These are phyloP conservation scores for Cladophialophora bantiana DNA, from an alignment of 2,329 filamentous ascomycete species.

Conservation along the genomic window DNA sequence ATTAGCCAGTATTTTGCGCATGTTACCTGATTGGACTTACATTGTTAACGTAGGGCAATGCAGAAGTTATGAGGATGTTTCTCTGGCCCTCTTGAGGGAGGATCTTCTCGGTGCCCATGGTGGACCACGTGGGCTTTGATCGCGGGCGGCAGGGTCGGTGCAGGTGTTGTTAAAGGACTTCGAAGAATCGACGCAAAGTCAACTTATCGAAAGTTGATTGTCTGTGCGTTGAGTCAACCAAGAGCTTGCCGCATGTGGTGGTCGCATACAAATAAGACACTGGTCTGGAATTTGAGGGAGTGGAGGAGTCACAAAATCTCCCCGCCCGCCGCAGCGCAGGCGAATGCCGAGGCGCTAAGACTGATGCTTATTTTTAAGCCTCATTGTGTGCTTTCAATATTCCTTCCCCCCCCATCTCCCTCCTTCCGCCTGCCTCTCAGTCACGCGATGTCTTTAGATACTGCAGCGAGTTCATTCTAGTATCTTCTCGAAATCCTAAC, in stretches of 20 bases:
- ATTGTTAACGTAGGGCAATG: constrained; percentile 84
- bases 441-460: not conserved
- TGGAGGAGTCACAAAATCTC: constrained; percentile 18
- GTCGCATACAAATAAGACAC: not conserved
- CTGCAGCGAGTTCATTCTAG: not conserved
- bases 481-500: not conserved
- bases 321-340: constrained; percentile 7
- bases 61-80: constrained; percentile 89
- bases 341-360: constrained; percentile 21
- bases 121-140: constrained; percentile 12
- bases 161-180: not conserved
- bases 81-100: constrained; percentile 75
- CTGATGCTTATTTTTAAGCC: constrained; percentile 34
- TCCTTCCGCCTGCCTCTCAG: not conserved
- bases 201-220: not conserved
- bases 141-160: not conserved
- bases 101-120: constrained; percentile 50
- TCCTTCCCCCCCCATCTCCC: not conserved
- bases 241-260: not conserved
- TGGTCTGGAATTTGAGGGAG: not conserved
- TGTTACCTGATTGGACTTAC: constrained; percentile 44
- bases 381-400: constrained; percentile 4
- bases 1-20: constrained; percentile 5
- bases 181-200: not conserved
- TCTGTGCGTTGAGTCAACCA: not conserved